Conservation (phyloP, 1,139 yeast genomes). For the Debaryomyces fabryi region DNA sequence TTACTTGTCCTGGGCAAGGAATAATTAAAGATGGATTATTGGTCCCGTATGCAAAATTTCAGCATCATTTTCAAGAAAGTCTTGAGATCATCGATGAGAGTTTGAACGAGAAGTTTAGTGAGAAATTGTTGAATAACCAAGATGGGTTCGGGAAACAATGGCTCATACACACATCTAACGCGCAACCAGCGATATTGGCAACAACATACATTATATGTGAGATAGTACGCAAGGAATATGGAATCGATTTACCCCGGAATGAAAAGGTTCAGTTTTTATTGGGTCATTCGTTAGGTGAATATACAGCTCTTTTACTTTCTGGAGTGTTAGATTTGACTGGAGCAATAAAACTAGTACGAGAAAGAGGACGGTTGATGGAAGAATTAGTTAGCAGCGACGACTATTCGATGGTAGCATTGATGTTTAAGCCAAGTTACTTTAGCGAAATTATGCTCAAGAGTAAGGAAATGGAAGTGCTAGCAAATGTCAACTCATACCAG, state of each 20-base stretch:
- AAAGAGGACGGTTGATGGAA: slow-evolving; percentile 58
- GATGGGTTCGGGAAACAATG: slow-evolving; percentile 18
- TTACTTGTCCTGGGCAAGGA: slow-evolving; percentile 51
- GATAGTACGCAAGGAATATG: slow-evolving; percentile 28
- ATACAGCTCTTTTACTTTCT: slow-evolving; percentile 50
- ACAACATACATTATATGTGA: slow-evolving; percentile 44
- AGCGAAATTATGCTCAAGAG: slow-evolving; percentile 25
- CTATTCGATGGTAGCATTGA: slow-evolving; percentile 44
- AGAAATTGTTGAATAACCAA: slow-evolving; percentile 20
- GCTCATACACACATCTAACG: slow-evolving; percentile 48
- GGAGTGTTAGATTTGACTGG: slow-evolving; percentile 41
- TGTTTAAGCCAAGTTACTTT: slow-evolving; percentile 26
- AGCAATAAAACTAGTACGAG: slow-evolving; percentile 51
- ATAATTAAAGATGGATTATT: slow-evolving; percentile 32
- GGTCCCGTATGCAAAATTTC: slow-evolving; percentile 23
- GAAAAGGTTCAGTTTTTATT: slow-evolving; percentile 31
- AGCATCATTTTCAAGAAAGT: slow-evolving; percentile 18
- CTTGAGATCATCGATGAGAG: slow-evolving; percentile 61
- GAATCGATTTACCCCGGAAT: slow-evolving; percentile 24
- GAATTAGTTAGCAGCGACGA: slow-evolving; percentile 18
- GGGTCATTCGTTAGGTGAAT: slow-evolving; percentile 67
- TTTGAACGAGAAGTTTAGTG: slow-evolving; percentile 53
- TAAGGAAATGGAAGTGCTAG: slow-evolving; percentile 28
- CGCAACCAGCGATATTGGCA: slow-evolving; percentile 64
- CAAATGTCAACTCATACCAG: slow-evolving; percentile 44